Evolutionary conservation across 2,329 filamentous ascomycete species (phyloP).

Genomic region (Epichloe sibirici): DNA sequence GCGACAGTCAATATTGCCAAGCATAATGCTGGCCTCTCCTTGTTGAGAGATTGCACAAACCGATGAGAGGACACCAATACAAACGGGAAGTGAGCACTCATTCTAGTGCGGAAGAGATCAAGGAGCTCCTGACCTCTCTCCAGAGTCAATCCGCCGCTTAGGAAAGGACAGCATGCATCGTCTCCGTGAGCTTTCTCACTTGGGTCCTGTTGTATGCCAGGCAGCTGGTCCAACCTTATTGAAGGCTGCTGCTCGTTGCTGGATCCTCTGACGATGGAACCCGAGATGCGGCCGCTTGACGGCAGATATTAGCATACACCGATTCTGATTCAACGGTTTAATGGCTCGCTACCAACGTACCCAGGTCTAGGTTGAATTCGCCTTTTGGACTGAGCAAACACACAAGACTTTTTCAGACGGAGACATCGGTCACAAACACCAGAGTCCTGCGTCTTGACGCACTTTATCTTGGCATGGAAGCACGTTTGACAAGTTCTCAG

Average conservation of each 20-base stretch:
- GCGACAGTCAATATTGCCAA: slow-evolving; percentile 19
- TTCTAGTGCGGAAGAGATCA: slow-evolving; percentile 12
- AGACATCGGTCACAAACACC: slow-evolving; percentile 21
- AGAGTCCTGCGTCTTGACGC: slow-evolving; percentile 21
- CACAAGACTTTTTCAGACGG: slow-evolving; percentile 19
- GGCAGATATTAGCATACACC: background rate
- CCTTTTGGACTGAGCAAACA: slow-evolving; percentile 19
- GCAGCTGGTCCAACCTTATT: background rate
- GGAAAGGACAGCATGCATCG: slow-evolving; percentile 13
- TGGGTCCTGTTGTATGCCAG: background rate
- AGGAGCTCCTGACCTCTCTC: slow-evolving; percentile 16
- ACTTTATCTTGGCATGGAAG: slow-evolving; percentile 24
- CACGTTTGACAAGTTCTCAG: slow-evolving; percentile 23
- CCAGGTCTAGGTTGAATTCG: slow-evolving; percentile 12
- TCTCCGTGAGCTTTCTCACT: slow-evolving; percentile 8
- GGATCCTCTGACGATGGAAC: background rate
- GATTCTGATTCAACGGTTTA: background rate
- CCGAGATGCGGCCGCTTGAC: background rate
- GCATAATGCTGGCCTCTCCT: slow-evolving; percentile 14
- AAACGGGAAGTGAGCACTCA: slow-evolving; percentile 19
- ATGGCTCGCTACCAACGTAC: slow-evolving; percentile 5
- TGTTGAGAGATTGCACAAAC: background rate
- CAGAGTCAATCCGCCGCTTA: slow-evolving; percentile 10
- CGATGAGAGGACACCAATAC: slow-evolving; percentile 12
- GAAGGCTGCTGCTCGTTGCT: too few relatives aligned